A percentile compares a stretch with the other conserved stretches of the same genome.
Conservation (phyloP, 176 grass and related monocot species). For the Triticum monococcum region DNA sequence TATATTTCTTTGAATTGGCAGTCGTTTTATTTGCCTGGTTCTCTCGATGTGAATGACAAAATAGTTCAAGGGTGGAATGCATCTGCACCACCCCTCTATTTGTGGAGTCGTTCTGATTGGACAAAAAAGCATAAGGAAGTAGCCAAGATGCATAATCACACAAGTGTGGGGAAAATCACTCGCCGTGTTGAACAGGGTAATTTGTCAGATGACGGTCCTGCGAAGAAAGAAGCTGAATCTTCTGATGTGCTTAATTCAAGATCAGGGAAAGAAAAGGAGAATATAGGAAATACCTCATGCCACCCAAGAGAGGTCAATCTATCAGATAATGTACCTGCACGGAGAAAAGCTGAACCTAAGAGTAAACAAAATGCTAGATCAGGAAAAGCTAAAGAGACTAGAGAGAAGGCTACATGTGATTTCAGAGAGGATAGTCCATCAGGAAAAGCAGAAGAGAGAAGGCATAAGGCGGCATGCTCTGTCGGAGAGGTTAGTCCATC, state of each 20-base stretch:
- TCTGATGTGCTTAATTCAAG: background rate
- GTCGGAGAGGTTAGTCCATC: background rate
- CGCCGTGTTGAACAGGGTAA: constrained; percentile 12
- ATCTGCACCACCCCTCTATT: constrained; percentile 65
- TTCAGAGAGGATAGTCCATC: background rate
- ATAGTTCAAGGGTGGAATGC: constrained; percentile 88
- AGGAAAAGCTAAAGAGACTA: constrained; percentile 21
- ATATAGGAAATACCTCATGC: background rate
- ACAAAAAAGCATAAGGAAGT: constrained; percentile 61
- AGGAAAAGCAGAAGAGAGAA: background rate
- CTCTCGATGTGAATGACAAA: constrained; percentile 70
- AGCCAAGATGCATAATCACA: constrained; percentile 56
- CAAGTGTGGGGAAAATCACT: background rate
- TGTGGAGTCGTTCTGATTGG: constrained; percentile 90
- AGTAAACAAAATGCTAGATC: background rate
- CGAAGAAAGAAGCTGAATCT: constrained; percentile 26
- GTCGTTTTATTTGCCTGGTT: constrained; percentile 95
- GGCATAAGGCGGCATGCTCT: background rate
- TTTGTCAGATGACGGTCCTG: background rate
- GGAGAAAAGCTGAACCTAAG: constrained; percentile 15
- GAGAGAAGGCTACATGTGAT: background rate
- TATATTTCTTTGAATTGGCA: constrained; percentile 35
- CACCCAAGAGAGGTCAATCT: constrained; percentile 9
- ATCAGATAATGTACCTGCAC: background rate
- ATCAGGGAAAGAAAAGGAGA: background rate